These are phyloP conservation scores for Lyophyllum shimeji DNA, from an alignment of 768 basidiomycete genomes.

Conservation along the genomic window DNA sequence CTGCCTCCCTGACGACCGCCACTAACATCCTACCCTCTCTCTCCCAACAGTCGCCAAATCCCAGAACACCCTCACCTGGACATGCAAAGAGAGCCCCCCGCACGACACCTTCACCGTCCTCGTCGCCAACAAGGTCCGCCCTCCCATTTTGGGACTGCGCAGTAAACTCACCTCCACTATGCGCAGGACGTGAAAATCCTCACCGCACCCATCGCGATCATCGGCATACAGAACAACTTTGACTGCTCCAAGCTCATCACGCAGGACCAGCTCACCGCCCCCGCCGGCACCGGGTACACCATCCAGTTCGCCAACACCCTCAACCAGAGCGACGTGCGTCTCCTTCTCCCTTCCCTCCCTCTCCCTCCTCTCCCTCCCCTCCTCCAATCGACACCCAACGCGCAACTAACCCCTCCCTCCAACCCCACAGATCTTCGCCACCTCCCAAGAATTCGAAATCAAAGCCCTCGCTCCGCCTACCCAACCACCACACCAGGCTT, in stretches of 20 bases:
- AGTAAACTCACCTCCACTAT: background rate
- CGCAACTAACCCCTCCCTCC: background rate
- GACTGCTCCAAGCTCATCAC: constrained; percentile 59
- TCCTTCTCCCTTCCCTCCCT: background rate
- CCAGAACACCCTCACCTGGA: constrained; percentile 60
- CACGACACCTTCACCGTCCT: constrained; percentile 47
- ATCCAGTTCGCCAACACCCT: constrained; percentile 48
- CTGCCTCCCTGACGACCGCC: background rate
- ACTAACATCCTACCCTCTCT: background rate
- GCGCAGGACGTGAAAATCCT: constrained; percentile 36
- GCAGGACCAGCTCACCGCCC: constrained; percentile 39
- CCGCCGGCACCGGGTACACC: constrained; percentile 47
- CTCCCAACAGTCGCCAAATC: constrained; percentile 50
- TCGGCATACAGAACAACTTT: constrained; percentile 52
- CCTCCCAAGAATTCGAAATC: constrained; percentile 58
- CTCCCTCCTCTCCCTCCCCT: background rate
- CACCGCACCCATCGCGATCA: constrained; percentile 40
- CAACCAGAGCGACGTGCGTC: constrained; percentile 55
- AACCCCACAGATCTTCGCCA: constrained; percentile 55
- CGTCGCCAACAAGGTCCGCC: constrained; percentile 40
- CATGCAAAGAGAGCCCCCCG: constrained; percentile 40
- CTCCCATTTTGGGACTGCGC: background rate
- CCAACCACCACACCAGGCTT: constrained; percentile 11
- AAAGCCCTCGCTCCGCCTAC: constrained; percentile 16
- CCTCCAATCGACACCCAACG: too few relatives aligned